Base-by-base conservation (phyloP, 2,329 filamentous ascomycete genomes). In the Ophiostoma sp. region DNA sequence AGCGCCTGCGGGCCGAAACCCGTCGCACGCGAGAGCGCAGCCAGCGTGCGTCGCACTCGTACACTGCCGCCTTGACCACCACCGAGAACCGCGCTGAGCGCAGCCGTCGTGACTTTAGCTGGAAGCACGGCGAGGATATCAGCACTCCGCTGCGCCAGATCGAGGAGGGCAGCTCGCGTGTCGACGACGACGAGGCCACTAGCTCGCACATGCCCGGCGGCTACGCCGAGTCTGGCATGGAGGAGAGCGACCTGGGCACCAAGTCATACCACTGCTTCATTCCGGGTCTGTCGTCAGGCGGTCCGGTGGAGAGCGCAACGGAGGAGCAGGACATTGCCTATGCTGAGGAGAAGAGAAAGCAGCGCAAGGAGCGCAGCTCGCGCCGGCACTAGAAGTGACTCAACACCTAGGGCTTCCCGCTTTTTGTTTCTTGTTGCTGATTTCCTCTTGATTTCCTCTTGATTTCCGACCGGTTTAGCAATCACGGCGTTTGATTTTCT, bases 251-350 rank as follows among this genome's bases (percentile, higher is more conserved):
- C 2, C 72, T 82, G 8, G 85, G 85, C 42, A 86, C 83, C 72
- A 86, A 86, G 80, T 81, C 83, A 49, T 86, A 87, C 74, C 79
- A 79, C 72, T 83, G 86, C 72, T 76, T 81, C 49, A 83, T 85
- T 75, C 84, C 85, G 2, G 84, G 84, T 71, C 74, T 85, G 72
- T 79, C 79, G 72, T 49, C 66, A 5, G 60, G 66, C 52, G 71
- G 64, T 66, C 72, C 76, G 66, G 77, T 73, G 70, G 76, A 70
- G 72, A 66, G 67, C 55, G 68, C 71, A 11, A 73, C 73, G 2
- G 74, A 74, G 45, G 71, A 75, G 12, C 76, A 74, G 64, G 79
- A 81, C 62, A 72, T 72, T 63, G 72, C 74, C 41, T 80, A 81
- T 66, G 74, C 76, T n/a, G 69, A 82, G 71, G 80, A 82, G 75